Conservation (phyloP, 495 filamentous ascomycete genomes). For the Xylaria flabelliformis region DNA sequence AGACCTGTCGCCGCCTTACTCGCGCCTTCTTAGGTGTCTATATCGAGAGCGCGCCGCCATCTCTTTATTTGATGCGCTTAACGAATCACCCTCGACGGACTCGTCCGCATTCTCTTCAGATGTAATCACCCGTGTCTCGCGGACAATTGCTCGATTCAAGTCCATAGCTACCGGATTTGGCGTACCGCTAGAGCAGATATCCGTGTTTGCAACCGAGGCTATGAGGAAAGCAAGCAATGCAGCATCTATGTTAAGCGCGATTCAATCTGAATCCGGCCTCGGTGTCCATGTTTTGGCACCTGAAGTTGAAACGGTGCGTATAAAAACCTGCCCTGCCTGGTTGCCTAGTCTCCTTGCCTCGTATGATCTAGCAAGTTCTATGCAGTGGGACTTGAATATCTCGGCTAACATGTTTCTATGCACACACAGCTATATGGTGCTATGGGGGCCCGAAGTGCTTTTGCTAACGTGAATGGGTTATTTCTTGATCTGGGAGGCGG, state of each 20-base stretch:
- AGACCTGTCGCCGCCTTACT: conserved; percentile 69
- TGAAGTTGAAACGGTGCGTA: conserved; percentile 70
- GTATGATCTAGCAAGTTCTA: not conserved
- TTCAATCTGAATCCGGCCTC: conserved; percentile 66
- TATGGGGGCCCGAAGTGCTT: conserved; percentile 80
- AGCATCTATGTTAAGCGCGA: conserved; percentile 66
- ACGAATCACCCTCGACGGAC: conserved; percentile 46
- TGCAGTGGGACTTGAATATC: not conserved
- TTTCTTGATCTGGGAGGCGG: conserved; percentile 92
- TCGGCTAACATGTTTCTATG: conserved; percentile 47
- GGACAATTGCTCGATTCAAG: conserved; percentile 72
- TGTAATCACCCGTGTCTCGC: conserved; percentile 68
- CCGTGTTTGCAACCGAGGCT: conserved; percentile 86
- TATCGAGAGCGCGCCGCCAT: conserved; percentile 80
- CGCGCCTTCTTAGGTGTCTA: conserved; percentile 76
- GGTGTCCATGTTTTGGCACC: conserved; percentile 75
- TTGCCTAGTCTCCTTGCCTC: not conserved
- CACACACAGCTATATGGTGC: conserved; percentile 66
- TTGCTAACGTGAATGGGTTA: conserved; percentile 64
- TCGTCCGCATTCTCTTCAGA: conserved; percentile 64
- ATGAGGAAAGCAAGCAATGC: conserved; percentile 82
- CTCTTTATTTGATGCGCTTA: conserved; percentile 88
- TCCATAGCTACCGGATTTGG: conserved; percentile 73
- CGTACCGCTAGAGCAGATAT: conserved; percentile 67
- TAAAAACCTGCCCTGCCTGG: not conserved